These are phyloP conservation scores for Aspergillus sp. DNA, from an alignment of 2,329 filamentous ascomycete genomes.

Conservation along the genomic window DNA sequence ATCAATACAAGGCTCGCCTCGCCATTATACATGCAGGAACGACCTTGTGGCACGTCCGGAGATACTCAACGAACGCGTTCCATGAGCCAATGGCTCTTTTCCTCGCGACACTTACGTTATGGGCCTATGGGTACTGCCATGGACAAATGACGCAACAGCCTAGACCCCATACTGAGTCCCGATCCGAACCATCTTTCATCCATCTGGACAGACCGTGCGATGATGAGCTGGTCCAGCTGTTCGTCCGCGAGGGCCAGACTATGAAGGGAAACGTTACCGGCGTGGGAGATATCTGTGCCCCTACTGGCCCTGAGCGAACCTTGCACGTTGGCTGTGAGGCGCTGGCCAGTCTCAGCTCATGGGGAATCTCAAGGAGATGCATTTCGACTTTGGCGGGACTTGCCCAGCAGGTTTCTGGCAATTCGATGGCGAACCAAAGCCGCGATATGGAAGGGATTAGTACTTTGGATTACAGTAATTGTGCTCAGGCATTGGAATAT, in stretches of 20 bases:
- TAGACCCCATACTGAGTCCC: conserved; percentile 5
- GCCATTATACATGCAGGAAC: conserved; percentile 47
- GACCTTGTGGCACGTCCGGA: conserved; percentile 44
- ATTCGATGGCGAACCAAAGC: neutral
- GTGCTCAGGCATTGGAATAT: neutral
- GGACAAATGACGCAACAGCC: conserved; percentile 22
- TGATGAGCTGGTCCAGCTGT: conserved; percentile 50
- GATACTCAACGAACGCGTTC: conserved; percentile 41
- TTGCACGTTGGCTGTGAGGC: conserved; percentile 32
- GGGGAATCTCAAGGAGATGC: conserved; percentile 28
- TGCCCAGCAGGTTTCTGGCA: conserved; percentile 14
- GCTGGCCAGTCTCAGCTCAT: conserved; percentile 24
- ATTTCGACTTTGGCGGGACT: conserved; percentile 23
- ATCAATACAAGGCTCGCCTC: conserved; percentile 49
- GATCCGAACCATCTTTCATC: conserved; percentile 36
- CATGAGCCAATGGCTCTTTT: conserved; percentile 40
- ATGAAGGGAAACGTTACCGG: conserved; percentile 46
- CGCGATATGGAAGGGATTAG: neutral
- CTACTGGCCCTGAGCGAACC: conserved; percentile 29
- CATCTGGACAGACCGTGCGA: conserved; percentile 48
- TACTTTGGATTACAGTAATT: too few relatives aligned
- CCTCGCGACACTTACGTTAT: conserved; percentile 39
- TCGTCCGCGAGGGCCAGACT: conserved; percentile 41
- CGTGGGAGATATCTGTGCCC: conserved; percentile 42
- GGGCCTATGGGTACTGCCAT: conserved; percentile 37